A percentile compares a stretch with the other conserved stretches of the same genome.
These are phyloP conservation scores for Phytophthora constricta DNA, from an alignment of 352 stramenopile genomes.

Conservation along the genomic window DNA sequence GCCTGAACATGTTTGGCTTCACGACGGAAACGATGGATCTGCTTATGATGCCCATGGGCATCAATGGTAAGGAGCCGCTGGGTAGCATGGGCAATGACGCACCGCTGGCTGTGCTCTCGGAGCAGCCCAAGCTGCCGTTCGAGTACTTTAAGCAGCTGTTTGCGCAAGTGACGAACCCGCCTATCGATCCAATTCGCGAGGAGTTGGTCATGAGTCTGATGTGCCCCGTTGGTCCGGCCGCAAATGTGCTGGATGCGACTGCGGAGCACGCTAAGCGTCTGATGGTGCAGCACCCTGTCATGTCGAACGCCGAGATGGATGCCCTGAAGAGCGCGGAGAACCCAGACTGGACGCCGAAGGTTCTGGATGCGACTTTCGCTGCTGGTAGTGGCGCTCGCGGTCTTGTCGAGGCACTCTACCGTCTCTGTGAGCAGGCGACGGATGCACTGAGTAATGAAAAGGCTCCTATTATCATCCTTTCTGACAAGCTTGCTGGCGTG, in stretches of 20 bases:
- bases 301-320: constrained; percentile 94
- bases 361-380: constrained; percentile 73
- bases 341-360: constrained; percentile 59
- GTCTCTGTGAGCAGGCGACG: constrained; percentile 94
- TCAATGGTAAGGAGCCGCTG: constrained; percentile 93
- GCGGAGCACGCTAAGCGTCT: constrained; percentile 78
- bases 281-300: constrained; percentile 95
- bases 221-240: constrained; percentile 95
- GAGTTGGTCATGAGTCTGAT: constrained; percentile 97
- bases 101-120: constrained; percentile 92
- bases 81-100: constrained; percentile 97
- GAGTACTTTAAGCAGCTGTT: constrained; percentile 99
- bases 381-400: constrained; percentile 63
- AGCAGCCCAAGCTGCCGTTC: constrained; percentile 93
- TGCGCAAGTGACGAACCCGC: constrained; percentile 96
- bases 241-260: constrained; percentile 92
- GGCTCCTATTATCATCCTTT: constrained; percentile 90
- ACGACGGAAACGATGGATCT: constrained; percentile 96
- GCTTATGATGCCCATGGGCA: constrained; percentile 95
- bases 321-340: constrained; percentile 87
- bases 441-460: constrained; percentile 88
- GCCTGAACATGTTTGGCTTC: constrained; percentile 96
- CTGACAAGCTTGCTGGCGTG: constrained; percentile 90
- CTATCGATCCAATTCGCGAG: constrained; percentile 97
- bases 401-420: constrained; percentile 88